Conservation (phyloP, 768 basidiomycete species). For the Trametes meyenii region DNA sequence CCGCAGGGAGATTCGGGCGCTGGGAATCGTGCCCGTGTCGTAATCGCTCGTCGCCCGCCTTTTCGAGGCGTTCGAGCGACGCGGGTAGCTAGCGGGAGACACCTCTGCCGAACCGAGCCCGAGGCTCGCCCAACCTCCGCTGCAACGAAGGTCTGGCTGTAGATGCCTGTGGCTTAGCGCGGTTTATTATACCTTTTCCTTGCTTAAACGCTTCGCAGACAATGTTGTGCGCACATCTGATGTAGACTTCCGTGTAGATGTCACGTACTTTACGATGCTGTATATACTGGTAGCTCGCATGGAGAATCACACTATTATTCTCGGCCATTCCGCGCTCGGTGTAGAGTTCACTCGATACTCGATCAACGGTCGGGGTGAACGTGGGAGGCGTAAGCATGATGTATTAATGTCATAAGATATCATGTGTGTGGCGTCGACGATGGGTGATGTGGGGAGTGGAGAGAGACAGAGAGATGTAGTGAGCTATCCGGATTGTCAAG, state of each 20-base stretch:
- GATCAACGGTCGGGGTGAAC: background rate
- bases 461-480: conserved; percentile 26
- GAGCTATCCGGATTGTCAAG: conserved; percentile 36
- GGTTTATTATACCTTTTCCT: background rate
- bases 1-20: conserved; percentile 51
- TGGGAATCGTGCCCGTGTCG: conserved; percentile 38
- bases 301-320: background rate
- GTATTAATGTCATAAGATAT: conserved; percentile 29
- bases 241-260: conserved; percentile 1
- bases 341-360: no score
- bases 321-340: background rate
- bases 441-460: conserved; percentile 27
- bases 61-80: background rate
- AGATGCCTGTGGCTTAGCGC: conserved; percentile 2
- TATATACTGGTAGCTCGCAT: conserved; percentile 8
- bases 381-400: conserved; percentile 23
- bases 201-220: conserved; percentile 5
- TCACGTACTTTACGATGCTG: conserved; percentile 12
- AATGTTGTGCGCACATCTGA: background rate
- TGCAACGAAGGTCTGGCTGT: background rate
- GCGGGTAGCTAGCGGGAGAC: background rate
- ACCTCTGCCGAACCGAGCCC: conserved; percentile 2
- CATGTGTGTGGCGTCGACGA: conserved; percentile 29
- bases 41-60: background rate
- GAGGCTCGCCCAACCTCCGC: background rate